A percentile compares a stretch with the other conserved stretches of the same genome.
These are phyloP conservation scores for Cladosporium phlei DNA, from an alignment of 2,329 filamentous ascomycete genomes.

Conservation along the genomic window DNA sequence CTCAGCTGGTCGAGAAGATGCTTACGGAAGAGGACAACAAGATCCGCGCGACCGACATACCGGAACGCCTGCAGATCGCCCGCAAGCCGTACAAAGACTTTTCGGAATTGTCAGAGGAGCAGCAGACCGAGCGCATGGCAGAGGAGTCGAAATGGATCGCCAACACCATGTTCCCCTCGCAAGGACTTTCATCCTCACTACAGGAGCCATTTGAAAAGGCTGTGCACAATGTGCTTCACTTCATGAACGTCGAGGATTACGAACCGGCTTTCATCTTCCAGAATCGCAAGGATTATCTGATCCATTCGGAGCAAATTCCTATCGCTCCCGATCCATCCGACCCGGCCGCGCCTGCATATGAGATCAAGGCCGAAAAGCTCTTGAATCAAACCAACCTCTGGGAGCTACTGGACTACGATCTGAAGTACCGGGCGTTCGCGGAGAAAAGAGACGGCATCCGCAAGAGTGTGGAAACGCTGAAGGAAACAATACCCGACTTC, in stretches of 20 bases:
- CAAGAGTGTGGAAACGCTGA: slow-evolving; percentile 70
- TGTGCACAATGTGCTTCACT: slow-evolving; percentile 86
- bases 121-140: slow-evolving; percentile 57
- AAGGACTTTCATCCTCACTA: slow-evolving; percentile 48
- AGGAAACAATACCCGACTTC: slow-evolving; percentile 52
- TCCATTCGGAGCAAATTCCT: slow-evolving; percentile 73
- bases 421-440: slow-evolving; percentile 88
- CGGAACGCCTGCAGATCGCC: slow-evolving; percentile 89
- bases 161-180: slow-evolving; percentile 83
- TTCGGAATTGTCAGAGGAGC: slow-evolving; percentile 72
- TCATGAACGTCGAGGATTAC: slow-evolving; percentile 89
- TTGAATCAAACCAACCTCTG: slow-evolving; percentile 90
- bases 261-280: slow-evolving; percentile 98
- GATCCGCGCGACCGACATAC: slow-evolving; percentile 83
- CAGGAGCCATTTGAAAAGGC: slow-evolving; percentile 80
- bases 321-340: slow-evolving; percentile 61
- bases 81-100: slow-evolving; percentile 77
- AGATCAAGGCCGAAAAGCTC: slow-evolving; percentile 76
- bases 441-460: slow-evolving; percentile 87
- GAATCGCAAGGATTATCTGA: slow-evolving; percentile 95
- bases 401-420: slow-evolving; percentile 89
- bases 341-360: slow-evolving; percentile 65
- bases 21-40: slow-evolving; percentile 92
- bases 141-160: slow-evolving; percentile 93
- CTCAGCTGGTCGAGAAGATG: slow-evolving; percentile 87